Evolutionary conservation across 2,329 filamentous ascomycete genomes (phyloP), one percentile per base, ranked within the genome.

Genomic region (Scleromitrula shiraiana): DNA sequence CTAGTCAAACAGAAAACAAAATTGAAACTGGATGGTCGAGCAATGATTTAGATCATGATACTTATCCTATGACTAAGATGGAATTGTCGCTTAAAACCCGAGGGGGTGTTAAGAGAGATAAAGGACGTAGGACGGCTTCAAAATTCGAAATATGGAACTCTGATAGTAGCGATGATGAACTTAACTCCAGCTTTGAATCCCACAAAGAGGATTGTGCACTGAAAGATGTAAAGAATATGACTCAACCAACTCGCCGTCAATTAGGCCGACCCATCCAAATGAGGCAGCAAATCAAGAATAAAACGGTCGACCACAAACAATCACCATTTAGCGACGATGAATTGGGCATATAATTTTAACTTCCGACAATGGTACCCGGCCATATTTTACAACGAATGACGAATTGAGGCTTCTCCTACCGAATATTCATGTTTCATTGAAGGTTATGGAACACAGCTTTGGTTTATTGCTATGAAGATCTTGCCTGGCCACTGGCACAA

Each of bases 111-210:
- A 33, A 7, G 30, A 33, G n/a, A 12, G 17, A 7, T 6, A 15
- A 15, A 7, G 15, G 20, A 20, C 27, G 26, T 23, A 8, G 20
- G 44, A 30, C 39, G 12, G 12, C 20, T 10, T 22, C 36, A 41
- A 10, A n/a, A 1, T 17, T 46, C 9, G 5, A 40, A 14, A 32
- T 32, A 17, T 41, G 15, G 17, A 15, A 56, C 15, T 55, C 54
- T 26, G 55, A 61, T 29, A 57, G 58, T 7, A 62, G 61, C 44
- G 59, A 63, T 49, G 61, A 63, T 43, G 61, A 62, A 41, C 52
- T 63, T 8, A 62, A 32, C 27, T 41, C 10, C 24, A 32, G 56
- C 40, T 56, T 57, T 26, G 46, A 26, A 37, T 58, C 53, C 38
- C 56, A 52, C 41, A 48, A 53, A 29, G 33, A 47, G 4, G 44